These are phyloP conservation scores for Globisporangium echinulatum DNA, from an alignment of 352 stramenopile genomes.

Conservation along the genomic window DNA sequence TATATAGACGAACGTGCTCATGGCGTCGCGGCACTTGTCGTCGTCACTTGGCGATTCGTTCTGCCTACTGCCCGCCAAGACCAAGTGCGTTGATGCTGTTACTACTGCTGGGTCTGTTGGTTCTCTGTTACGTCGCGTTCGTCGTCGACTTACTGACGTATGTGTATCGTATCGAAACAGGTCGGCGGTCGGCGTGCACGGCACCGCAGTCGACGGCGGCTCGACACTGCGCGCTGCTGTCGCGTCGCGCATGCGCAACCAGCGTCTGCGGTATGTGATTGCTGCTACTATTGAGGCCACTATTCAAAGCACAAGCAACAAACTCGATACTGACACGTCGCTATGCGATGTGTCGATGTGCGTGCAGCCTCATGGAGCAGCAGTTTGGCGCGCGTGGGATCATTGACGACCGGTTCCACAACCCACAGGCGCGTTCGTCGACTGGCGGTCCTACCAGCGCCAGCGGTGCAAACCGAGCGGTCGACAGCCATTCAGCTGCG, in stretches of 20 bases:
- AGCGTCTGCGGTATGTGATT: slow-evolving; percentile 41
- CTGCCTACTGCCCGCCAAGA: slow-evolving; percentile 67
- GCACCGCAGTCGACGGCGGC: slow-evolving; percentile 62
- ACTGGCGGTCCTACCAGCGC: neutral
- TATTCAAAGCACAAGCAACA: too few species aligned
- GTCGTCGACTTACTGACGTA: neutral
- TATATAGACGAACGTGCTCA: slow-evolving; percentile 44
- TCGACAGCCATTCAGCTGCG: neutral
- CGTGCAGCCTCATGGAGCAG: slow-evolving; percentile 69
- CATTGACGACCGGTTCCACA: slow-evolving; percentile 24
- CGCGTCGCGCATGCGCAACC: slow-evolving; percentile 78
- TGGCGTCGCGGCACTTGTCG: slow-evolving; percentile 72
- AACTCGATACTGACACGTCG: too few species aligned
- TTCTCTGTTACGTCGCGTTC: neutral
- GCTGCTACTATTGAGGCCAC: neutral
- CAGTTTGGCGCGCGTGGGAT: slow-evolving; percentile 46
- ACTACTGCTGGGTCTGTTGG: too few species aligned
- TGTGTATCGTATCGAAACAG: slow-evolving; percentile 12
- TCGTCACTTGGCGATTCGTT: slow-evolving; percentile 83
- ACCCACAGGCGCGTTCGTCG: slow-evolving; percentile 13
- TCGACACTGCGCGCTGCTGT: slow-evolving; percentile 73
- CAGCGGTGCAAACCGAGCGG: neutral
- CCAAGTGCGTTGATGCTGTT: slow-evolving; percentile 2
- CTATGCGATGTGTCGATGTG: neutral
- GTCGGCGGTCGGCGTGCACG: slow-evolving; percentile 43